Percentiles rank a stretch among this genome's conserved stretches.
phyloP scores from a whole-genome alignment of 176 grass and related monocot genomes.

The Oryza coarctata region DNA sequence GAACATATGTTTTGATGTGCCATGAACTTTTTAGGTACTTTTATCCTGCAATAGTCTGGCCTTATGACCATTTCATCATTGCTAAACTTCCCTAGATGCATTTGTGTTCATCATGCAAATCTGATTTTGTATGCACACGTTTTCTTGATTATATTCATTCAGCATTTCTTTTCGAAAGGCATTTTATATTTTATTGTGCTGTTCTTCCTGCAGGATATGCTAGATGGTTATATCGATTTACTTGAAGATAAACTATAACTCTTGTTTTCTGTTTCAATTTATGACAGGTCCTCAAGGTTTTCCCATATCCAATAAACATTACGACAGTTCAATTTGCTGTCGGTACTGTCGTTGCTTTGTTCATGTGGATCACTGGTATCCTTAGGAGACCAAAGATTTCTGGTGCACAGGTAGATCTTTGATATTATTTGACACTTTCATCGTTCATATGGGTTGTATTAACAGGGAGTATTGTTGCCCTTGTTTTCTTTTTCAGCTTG shows the following conservation, averaged over 20 bases:
- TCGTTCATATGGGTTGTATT: constrained; percentile 16
- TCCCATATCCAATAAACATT: constrained; percentile 62
- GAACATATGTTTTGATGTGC: neutral
- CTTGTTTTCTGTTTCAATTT: neutral
- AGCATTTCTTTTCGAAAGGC: neutral
- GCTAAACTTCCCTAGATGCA: neutral
- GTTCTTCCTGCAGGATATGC: neutral
- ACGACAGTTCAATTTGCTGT: constrained; percentile 67
- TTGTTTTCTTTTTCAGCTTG: constrained; percentile 38
- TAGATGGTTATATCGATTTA: neutral
- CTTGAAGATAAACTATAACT: neutral
- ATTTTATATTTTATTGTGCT: neutral
- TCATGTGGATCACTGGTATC: constrained; percentile 59
- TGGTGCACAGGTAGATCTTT: constrained; percentile 54
- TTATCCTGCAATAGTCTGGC: neutral
- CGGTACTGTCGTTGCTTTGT: constrained; percentile 33
- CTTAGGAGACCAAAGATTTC: constrained; percentile 66
- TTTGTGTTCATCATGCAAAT: neutral
- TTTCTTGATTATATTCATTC: neutral
- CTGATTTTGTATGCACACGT: neutral
- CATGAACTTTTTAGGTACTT: neutral
- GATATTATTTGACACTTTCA: constrained; percentile 8
- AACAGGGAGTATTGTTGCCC: neutral
- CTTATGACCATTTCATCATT: neutral
- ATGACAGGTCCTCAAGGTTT: constrained; percentile 72